Evolutionary conservation across 2,329 filamentous ascomycete genomes (phyloP), one percentile per base, ranked within the genome.

Genomic region (Neospermospora avenae): DNA sequence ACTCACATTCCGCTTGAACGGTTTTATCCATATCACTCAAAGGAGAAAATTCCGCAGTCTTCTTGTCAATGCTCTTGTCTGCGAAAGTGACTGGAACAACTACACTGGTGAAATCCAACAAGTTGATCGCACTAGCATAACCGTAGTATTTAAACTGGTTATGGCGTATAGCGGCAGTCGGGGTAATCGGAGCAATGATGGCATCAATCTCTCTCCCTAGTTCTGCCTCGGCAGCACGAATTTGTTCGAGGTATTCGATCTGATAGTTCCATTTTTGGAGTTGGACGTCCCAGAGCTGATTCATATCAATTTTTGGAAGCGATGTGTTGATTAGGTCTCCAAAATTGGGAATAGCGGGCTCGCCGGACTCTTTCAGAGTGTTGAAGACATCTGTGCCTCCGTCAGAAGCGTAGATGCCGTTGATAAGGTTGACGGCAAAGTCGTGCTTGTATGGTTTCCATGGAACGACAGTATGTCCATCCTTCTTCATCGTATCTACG

Each of bases 71-170:
- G 0, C 52, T 61, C 66, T 75, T 76, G 58, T 79, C 75, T 0
- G 75, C 76, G 54, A 72, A 74, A 0, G 74, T 77, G 3, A 80
- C 74, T 0, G 78, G 78, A 0, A 80, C 71, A 14, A 77, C 75
- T 1, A 77, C 75, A 46, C 73, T 76, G 1, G 76, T 68, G 25
- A 69, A 67, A 58, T 73, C 69, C 1, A 71, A 34, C 28, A 71
- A 35, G 48, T 71, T 71, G 7, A 68, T 62, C 11, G 61, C 63
- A 56, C 52, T 67, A 0, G 68, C 59, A 57, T 70, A 71, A 0
- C 62, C 68, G 42, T 67, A 67, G 22, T 66, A 67, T 42, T 64
- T 65, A 58, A 67, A 66, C 37, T 64, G 61, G 39, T 67, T 61
- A 44, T 68, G 68, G 10, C 73, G 64, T 11, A 73, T 63, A 1